phyloP scores from a whole-genome alignment of 176 grass and related monocot species.

The Otatea glauca region DNA sequence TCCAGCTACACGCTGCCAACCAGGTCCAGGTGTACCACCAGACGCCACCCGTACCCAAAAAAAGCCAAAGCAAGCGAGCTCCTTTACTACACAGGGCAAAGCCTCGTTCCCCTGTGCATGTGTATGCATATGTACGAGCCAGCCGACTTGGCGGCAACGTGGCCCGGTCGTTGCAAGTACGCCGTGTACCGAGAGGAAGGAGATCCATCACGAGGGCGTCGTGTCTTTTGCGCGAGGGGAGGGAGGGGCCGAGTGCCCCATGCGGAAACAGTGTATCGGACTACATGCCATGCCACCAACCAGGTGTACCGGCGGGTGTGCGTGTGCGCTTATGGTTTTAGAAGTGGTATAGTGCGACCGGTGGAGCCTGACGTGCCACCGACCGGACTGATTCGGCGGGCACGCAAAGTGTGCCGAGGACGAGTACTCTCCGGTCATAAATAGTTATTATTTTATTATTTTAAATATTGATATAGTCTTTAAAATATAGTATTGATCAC shows the following conservation, averaged over 20 bases:
- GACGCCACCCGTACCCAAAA: background rate
- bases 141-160: background rate
- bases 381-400: constrained; percentile 25
- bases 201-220: background rate
- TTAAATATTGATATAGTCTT: too few species aligned
- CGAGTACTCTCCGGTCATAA: too few species aligned
- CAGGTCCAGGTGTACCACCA: constrained; percentile 7
- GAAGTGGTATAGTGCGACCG: background rate
- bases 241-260: background rate
- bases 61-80: background rate
- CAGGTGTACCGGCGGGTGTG: constrained; percentile 1
- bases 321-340: background rate
- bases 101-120: background rate
- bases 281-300: constrained; percentile 32
- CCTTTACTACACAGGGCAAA: background rate
- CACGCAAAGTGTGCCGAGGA: constrained; percentile 36
- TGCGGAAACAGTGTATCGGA: background rate
- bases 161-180: background rate
- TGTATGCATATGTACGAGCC: background rate
- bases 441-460: too few species aligned
- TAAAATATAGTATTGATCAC: too few species aligned
- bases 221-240: background rate
- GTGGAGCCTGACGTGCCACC: constrained; percentile 43
- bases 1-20: constrained; percentile 24
- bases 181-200: background rate